phyloP scores from a whole-genome alignment of 2,329 filamentous ascomycete species.

The Aspergillus pseudoglaucus region DNA sequence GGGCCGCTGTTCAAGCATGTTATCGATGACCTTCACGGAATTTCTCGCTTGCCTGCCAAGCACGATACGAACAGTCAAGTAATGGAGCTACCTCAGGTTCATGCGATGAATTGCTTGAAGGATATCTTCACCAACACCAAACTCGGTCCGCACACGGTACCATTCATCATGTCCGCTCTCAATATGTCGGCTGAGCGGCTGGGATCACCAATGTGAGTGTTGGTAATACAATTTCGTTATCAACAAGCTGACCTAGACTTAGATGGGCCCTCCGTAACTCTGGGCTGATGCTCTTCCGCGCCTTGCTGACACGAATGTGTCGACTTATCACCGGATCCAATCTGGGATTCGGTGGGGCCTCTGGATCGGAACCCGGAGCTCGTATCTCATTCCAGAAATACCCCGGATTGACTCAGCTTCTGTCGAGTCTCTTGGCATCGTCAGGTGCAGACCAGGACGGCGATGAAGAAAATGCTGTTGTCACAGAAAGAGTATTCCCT shows the following conservation, averaged over 20 bases:
- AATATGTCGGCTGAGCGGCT: slow-evolving; percentile 74
- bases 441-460: slow-evolving; percentile 11
- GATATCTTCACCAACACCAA: slow-evolving; percentile 82
- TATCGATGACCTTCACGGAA: slow-evolving; percentile 35
- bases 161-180: slow-evolving; percentile 65
- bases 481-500: slow-evolving; percentile 40
- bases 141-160: slow-evolving; percentile 65
- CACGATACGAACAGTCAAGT: slow-evolving; percentile 30
- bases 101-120: slow-evolving; percentile 88
- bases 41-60: slow-evolving; percentile 28
- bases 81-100: slow-evolving; percentile 74
- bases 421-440: slow-evolving; percentile 29
- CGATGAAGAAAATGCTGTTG: slow-evolving; percentile 19
- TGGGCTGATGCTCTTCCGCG: slow-evolving; percentile 79
- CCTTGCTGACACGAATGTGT: slow-evolving; percentile 64
- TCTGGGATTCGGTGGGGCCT: slow-evolving; percentile 42
- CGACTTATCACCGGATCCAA: slow-evolving; percentile 31
- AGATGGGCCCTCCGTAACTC: slow-evolving; percentile 95
- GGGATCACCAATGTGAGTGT: slow-evolving; percentile 63
- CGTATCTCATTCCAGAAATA: slow-evolving; percentile 37
- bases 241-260: slow-evolving; percentile 7
- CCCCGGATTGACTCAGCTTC: slow-evolving; percentile 29
- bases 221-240: not conserved
- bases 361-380: slow-evolving; percentile 39
- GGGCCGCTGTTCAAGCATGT: slow-evolving; percentile 38